A percentile compares a stretch with the other conserved stretches of the same genome.
These are phyloP conservation scores for Elsinoe batatas DNA, from an alignment of 2,329 filamentous ascomycete species.

Conservation along the genomic window DNA sequence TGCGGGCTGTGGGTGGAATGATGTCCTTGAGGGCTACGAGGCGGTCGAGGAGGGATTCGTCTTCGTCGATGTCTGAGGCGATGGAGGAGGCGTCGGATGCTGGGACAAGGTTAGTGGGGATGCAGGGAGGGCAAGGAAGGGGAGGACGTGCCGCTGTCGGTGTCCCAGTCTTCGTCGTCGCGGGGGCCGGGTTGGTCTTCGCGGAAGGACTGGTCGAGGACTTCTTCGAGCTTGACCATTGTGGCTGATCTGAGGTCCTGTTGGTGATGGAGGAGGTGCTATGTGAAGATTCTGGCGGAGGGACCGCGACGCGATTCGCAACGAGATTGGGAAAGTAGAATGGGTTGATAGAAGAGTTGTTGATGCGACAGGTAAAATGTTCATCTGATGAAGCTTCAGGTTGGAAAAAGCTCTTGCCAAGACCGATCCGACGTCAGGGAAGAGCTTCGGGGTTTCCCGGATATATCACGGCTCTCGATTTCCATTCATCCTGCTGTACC, in stretches of 20 bases:
- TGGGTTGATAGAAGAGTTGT: too few relatives aligned
- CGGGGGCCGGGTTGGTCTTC: conserved; percentile 54
- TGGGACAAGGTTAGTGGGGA: conserved; percentile 27
- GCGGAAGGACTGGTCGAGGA: conserved; percentile 91
- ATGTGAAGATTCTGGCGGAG: neutral
- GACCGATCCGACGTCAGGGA: conserved; percentile 7
- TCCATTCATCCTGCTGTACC: neutral
- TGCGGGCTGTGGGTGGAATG: conserved; percentile 35
- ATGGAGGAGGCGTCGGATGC: conserved; percentile 63
- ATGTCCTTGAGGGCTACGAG: conserved; percentile 37
- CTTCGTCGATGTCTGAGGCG: conserved; percentile 56
- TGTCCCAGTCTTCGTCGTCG: conserved; percentile 75
- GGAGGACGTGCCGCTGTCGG: conserved; percentile 66
- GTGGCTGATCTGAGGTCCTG: conserved; percentile 29
- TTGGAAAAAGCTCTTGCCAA: conserved; percentile 12
- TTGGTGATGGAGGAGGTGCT: neutral
- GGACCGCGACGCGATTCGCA: too few relatives aligned
- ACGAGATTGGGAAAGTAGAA: too few relatives aligned
- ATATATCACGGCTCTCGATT: neutral
- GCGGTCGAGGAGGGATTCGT: conserved; percentile 34
- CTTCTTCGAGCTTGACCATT: conserved; percentile 96
- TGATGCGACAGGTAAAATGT: neutral
- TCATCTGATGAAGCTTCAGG: neutral
- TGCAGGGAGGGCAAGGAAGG: neutral
- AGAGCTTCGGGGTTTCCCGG: conserved; percentile 1